Percentiles rank a stretch among this genome's conserved stretches.
phyloP scores from a whole-genome alignment of 192 early-diverging fungal genomes.

The Coemansia guatemalensis region DNA sequence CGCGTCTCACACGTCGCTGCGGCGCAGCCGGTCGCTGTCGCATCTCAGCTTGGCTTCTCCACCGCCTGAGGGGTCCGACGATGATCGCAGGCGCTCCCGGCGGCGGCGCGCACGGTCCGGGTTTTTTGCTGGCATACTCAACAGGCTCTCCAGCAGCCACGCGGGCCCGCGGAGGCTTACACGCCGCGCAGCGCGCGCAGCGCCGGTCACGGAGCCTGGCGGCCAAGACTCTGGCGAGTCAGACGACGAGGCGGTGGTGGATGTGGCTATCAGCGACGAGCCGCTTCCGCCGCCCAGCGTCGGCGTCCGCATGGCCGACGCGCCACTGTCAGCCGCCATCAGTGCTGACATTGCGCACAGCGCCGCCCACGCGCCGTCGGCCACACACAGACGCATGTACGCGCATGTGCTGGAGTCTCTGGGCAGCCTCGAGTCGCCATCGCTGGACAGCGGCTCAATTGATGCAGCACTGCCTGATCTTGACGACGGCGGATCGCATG shows the following conservation, averaged over 20 bases:
- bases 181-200: constrained; percentile 19
- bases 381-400: constrained; percentile 39
- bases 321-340: constrained; percentile 30
- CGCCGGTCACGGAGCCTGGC: background rate
- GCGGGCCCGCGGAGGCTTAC: constrained; percentile 12
- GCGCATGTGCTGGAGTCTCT: constrained; percentile 28
- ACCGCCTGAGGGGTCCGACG: background rate
- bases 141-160: constrained; percentile 18
- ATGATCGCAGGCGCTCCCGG: background rate
- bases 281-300: constrained; percentile 20
- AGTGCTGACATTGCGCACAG: constrained; percentile 25
- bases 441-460: background rate
- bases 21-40: background rate
- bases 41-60: background rate
- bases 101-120: constrained; percentile 8
- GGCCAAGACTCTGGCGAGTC: background rate
- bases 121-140: constrained; percentile 28
- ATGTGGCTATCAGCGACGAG: constrained; percentile 1
- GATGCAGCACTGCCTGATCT: constrained; percentile 1
- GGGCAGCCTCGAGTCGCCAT: constrained; percentile 5
- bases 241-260: constrained; percentile 2
- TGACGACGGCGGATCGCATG: background rate
- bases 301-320: constrained; percentile 7
- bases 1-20: background rate
- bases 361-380: constrained; percentile 25